These are phyloP conservation scores for Eucalyptus paniculata DNA, from an alignment of 345 rosid species.

Conservation along the genomic window DNA sequence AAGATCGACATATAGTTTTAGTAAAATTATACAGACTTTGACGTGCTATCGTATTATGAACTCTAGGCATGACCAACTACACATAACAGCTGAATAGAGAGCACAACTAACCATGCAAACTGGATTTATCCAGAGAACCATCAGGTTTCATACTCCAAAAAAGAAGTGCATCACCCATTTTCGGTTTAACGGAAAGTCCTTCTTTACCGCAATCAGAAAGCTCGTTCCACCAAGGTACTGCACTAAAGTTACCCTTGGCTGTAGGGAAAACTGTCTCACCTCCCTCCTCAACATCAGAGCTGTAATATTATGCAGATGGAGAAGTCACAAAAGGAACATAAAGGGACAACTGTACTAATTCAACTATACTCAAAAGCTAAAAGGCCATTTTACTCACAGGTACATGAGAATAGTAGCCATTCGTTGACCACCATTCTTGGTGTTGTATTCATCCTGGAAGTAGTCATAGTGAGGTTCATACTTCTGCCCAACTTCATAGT, in stretches of 20 bases:
- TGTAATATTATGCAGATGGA: conserved; percentile 6
- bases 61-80: neutral
- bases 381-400: conserved; percentile 43
- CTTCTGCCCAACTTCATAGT: conserved; percentile 89
- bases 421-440: conserved; percentile 92
- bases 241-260: conserved; percentile 74
- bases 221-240: conserved; percentile 87
- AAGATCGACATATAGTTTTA: neutral
- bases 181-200: conserved; percentile 86
- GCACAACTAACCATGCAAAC: conserved; percentile 69
- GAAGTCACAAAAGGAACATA: neutral
- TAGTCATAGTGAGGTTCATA: conserved; percentile 94
- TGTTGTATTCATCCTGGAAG: conserved; percentile 75
- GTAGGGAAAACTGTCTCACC: conserved; percentile 94
- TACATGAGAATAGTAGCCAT: conserved; percentile 95
- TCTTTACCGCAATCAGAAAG: conserved; percentile 77
- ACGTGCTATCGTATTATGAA: neutral
- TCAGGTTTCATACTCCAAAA: conserved; percentile 99
- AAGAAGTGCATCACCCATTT: conserved; percentile 95
- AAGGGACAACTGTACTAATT: neutral
- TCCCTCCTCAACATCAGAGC: conserved; percentile 96
- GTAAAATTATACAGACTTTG: neutral
- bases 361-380: neutral
- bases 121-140: conserved; percentile 62
- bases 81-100: neutral